phyloP scores from a whole-genome alignment of 371 early-diverging fungal genomes.

The Sporodiniella umbellata region DNA sequence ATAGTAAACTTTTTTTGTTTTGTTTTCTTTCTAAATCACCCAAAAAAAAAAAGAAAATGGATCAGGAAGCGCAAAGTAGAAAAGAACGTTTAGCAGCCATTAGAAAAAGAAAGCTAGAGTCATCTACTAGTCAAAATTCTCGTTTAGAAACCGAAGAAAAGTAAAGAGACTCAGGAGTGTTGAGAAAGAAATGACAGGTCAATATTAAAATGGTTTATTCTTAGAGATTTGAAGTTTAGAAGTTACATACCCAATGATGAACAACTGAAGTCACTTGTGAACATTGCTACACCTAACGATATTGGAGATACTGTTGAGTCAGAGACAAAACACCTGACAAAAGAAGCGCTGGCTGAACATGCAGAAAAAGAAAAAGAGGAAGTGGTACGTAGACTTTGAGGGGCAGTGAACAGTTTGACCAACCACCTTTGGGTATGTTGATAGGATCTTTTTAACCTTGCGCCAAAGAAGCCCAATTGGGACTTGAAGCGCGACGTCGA shows the following conservation, averaged over 20 bases:
- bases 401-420: too few relatives aligned
- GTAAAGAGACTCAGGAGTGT: too few relatives aligned
- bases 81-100: conserved; percentile 70
- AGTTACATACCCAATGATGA: conserved; percentile 61
- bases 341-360: conserved; percentile 58
- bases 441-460: conserved; percentile 75
- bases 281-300: conserved; percentile 46
- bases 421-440: too few relatives aligned
- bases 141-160: conserved; percentile 21
- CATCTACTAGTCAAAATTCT: conserved; percentile 7
- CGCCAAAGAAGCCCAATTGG: conserved; percentile 87
- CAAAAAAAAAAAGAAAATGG: conserved; percentile 32
- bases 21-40: too few relatives aligned
- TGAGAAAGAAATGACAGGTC: too few relatives aligned
- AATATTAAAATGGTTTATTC: too few relatives aligned
- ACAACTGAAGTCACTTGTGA: conserved; percentile 40
- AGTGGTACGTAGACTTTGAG: conserved; percentile 61
- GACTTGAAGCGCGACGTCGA: conserved; percentile 86
- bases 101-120: conserved; percentile 48
- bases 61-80: conserved; percentile 65
- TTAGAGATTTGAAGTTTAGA: conserved; percentile 46
- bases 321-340: conserved; percentile 55
- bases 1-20: too few relatives aligned
- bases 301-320: conserved; percentile 54
- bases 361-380: conserved; percentile 64